A percentile compares a stretch with the other conserved stretches of the same genome.
Conservation (phyloP, 768 basidiomycete species). For the Boletus rex-veris region DNA sequence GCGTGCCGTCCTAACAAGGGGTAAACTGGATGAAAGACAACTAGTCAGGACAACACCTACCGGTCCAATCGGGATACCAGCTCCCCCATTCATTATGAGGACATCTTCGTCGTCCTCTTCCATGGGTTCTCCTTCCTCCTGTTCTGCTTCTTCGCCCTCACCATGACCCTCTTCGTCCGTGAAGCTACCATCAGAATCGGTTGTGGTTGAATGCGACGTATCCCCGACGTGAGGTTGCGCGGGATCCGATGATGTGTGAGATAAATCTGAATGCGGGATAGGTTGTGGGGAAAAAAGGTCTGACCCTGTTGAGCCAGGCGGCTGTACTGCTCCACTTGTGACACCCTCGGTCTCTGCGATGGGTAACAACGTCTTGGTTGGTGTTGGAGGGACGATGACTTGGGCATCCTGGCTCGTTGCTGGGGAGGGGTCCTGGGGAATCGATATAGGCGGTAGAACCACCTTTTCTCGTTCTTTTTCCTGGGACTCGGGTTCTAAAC, state of each 20-base stretch:
- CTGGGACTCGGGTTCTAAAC: slow-evolving; percentile 19
- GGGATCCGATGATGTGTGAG: slow-evolving; percentile 22
- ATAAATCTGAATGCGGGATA: slow-evolving; percentile 20
- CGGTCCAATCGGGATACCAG: slow-evolving; percentile 91
- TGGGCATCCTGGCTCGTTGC: slow-evolving; percentile 31
- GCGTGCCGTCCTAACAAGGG: slow-evolving; percentile 68
- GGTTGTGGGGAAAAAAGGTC: slow-evolving; percentile 31
- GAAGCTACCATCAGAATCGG: slow-evolving; percentile 40
- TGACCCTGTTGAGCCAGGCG: slow-evolving; percentile 75
- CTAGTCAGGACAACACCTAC: slow-evolving; percentile 47
- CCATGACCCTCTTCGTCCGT: slow-evolving; percentile 63
- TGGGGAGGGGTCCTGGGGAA: slow-evolving; percentile 22
- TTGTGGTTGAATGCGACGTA: slow-evolving; percentile 29
- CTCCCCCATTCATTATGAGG: slow-evolving; percentile 86
- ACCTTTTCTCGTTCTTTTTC: slow-evolving; percentile 39
- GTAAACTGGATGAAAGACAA: slow-evolving; percentile 2
- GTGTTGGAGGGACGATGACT: slow-evolving; percentile 46
- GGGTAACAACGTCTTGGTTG: slow-evolving; percentile 45
- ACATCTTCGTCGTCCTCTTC: slow-evolving; percentile 87
- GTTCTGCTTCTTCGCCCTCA: slow-evolving; percentile 67
- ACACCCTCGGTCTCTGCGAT: slow-evolving; percentile 81
- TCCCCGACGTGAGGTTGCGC: slow-evolving; percentile 30
- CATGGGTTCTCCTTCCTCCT: slow-evolving; percentile 55
- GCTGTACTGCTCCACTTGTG: slow-evolving; percentile 88
- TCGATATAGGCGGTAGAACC: slow-evolving; percentile 20